phyloP scores from a whole-genome alignment of 1,284 basidiomycete genomes.

The Apiotrichum brassicae region DNA sequence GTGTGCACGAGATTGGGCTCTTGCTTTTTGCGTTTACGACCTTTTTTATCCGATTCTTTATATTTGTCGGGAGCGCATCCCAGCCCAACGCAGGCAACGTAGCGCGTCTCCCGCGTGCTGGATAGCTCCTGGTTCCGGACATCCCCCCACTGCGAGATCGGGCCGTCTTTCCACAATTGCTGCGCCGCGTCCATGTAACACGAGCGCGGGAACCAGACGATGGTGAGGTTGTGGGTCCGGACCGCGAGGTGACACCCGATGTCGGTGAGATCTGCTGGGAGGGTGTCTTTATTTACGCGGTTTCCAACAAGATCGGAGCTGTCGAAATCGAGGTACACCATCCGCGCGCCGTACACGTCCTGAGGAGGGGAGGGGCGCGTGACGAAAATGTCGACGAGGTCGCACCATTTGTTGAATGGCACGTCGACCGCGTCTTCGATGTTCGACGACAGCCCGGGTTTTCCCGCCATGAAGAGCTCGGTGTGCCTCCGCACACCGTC shows the following conservation, averaged over 20 bases:
- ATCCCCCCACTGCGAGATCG: neutral
- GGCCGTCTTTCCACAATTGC: neutral
- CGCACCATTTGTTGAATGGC: neutral
- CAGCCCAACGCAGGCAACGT: conserved; percentile 3
- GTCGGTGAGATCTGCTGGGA: neutral
- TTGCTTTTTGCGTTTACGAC: neutral
- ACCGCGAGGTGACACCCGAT: neutral
- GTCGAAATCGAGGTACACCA: conserved; percentile 1
- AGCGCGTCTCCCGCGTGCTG: neutral
- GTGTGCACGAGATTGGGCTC: too few species aligned
- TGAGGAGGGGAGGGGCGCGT: neutral
- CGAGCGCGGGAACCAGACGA: neutral
- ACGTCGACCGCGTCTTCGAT: too few species aligned
- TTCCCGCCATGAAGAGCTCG: too few species aligned
- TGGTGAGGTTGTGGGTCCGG: conserved; percentile 2
- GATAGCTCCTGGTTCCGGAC: too few species aligned
- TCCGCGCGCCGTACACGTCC: neutral
- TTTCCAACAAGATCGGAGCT: neutral
- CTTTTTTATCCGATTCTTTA: too few species aligned
- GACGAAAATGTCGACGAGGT: conserved; percentile 1
- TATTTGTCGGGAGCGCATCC: too few species aligned
- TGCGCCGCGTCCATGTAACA: conserved; percentile 1
- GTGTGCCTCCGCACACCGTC: too few species aligned
- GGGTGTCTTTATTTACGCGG: neutral
- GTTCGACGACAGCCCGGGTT: too few species aligned